Conservation (phyloP, 306 rosid species). For the Argentina anserina region DNA sequence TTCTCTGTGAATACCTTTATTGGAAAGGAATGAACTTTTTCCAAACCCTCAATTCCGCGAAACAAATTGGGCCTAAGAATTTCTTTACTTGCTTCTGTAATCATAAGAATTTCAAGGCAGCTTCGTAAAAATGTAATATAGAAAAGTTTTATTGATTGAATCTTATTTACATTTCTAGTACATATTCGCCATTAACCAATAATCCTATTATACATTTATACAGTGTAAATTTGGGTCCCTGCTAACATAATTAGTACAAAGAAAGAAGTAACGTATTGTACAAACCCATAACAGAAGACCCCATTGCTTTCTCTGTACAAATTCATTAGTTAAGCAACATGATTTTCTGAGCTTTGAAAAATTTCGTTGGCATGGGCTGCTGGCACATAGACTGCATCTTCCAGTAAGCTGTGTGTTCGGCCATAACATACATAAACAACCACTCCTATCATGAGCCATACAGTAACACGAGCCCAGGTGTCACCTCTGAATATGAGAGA, state of each 20-base stretch:
- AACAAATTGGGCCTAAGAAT: too few species aligned
- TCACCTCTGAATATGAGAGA: conserved; percentile 40
- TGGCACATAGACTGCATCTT: conserved; percentile 54
- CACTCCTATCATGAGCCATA: conserved; percentile 70
- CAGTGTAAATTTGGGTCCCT: neutral
- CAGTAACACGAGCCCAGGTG: conserved; percentile 82
- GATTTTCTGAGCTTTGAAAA: conserved; percentile 34
- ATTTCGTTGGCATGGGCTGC: conserved; percentile 39
- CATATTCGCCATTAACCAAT: neutral
- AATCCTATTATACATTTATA: neutral
- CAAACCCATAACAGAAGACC: neutral
- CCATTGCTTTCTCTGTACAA: neutral
- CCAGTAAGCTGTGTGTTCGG: conserved; percentile 68
- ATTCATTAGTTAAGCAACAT: conserved; percentile 21
- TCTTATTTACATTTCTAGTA: neutral
- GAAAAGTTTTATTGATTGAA: neutral
- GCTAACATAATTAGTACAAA: neutral
- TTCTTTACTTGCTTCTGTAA: too few species aligned
- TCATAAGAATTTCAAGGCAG: neutral
- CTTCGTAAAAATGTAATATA: neutral
- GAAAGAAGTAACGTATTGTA: neutral
- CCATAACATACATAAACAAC: conserved; percentile 65
- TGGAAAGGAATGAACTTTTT: too few species aligned
- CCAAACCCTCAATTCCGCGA: too few species aligned
- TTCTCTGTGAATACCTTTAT: too few species aligned